phyloP scores from a whole-genome alignment of 2,329 filamentous ascomycete genomes.

The Pseudogymnoascus sp. region DNA sequence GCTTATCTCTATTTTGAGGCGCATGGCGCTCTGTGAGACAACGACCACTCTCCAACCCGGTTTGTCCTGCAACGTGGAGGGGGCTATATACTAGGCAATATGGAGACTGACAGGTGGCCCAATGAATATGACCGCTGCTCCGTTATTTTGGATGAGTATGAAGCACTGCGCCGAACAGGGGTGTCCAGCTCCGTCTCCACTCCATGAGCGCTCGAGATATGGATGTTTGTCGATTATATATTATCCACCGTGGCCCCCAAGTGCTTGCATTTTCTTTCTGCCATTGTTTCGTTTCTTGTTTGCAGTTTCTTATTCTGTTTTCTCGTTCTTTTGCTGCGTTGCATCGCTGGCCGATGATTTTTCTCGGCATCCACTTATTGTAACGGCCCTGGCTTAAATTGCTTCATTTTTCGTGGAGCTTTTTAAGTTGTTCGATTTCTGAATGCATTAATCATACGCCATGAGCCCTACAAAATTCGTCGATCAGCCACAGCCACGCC shows the following conservation, averaged over 20 bases:
- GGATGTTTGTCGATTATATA: neutral
- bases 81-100: neutral
- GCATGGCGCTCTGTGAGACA: neutral
- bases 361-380: neutral
- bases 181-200: neutral
- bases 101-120: slow-evolving; percentile 1
- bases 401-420: neutral
- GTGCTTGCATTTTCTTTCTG: neutral
- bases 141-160: neutral
- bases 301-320: neutral
- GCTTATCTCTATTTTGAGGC: slow-evolving; percentile 7
- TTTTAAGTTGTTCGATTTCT: neutral
- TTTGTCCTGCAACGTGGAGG: neutral
- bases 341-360: neutral
- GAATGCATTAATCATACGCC: neutral
- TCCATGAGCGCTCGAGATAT: neutral
- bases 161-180: neutral
- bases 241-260: neutral
- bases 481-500: neutral
- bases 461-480: neutral
- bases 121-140: neutral
- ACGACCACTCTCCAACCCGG: neutral
- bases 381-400: neutral
- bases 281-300: neutral
- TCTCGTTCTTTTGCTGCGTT: neutral